Evolutionary conservation across 805 yeast genomes (phyloP).

Genomic region (Candida maesae): DNA sequence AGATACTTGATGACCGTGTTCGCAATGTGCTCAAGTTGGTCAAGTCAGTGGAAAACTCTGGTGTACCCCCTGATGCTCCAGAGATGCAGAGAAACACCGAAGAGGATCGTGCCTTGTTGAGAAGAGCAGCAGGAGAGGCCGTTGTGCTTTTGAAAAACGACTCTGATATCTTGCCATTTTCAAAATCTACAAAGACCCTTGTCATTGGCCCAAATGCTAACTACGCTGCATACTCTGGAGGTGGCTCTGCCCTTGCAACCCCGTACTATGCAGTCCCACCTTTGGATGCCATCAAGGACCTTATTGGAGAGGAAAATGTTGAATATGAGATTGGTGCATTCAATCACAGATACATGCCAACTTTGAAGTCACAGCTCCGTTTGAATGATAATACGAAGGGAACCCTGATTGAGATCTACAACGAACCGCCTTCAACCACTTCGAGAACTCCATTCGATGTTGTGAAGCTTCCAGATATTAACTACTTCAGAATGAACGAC

Average conservation of each 20-base stretch:
- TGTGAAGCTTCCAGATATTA: constrained; percentile 18
- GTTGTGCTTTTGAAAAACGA: constrained; percentile 58
- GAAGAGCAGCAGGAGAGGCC: constrained; percentile 47
- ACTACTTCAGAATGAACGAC: constrained; percentile 24
- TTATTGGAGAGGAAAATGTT: constrained; percentile 20
- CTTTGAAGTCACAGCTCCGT: constrained; percentile 23
- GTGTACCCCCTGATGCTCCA: constrained; percentile 39
- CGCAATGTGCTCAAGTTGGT: constrained; percentile 44
- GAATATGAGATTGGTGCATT: constrained; percentile 34
- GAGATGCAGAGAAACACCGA: constrained; percentile 39
- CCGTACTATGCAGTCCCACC: constrained; percentile 48
- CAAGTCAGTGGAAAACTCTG: constrained; percentile 38
- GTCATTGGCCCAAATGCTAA: constrained; percentile 61
- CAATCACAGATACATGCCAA: constrained; percentile 31
- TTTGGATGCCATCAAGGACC: constrained; percentile 39
- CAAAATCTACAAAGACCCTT: constrained; percentile 38
- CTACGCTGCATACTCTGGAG: constrained; percentile 49
- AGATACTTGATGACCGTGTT: constrained; percentile 45
- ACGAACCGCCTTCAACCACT: constrained; percentile 16
- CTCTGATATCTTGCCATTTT: constrained; percentile 42
- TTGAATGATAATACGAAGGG: constrained; percentile 21
- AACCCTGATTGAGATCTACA: constrained; percentile 21
- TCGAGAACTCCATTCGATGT: constrained; percentile 29
- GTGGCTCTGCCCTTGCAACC: constrained; percentile 55
- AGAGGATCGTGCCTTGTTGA: constrained; percentile 36